These are phyloP conservation scores for Endothia cerciana DNA, from an alignment of 2,329 filamentous ascomycete genomes.

Conservation along the genomic window DNA sequence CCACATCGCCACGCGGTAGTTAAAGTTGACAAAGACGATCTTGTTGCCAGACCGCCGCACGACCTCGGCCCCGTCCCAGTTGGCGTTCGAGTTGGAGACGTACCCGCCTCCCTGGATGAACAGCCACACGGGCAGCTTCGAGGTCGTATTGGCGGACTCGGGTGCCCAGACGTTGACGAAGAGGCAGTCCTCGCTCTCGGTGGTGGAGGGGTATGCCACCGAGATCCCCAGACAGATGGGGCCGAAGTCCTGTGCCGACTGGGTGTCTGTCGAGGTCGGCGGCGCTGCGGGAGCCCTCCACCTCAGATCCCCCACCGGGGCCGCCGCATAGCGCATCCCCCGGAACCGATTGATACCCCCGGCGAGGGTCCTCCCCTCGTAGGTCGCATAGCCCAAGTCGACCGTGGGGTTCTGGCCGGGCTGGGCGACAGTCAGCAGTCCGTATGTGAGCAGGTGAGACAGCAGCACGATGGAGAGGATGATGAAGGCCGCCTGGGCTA, in stretches of 20 bases:
- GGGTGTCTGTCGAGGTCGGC: constrained; percentile 36
- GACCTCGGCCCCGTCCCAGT: constrained; percentile 55
- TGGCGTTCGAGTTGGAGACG: constrained; percentile 50
- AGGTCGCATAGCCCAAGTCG: constrained; percentile 29
- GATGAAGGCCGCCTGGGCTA: not conserved
- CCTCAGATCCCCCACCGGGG: constrained; percentile 54
- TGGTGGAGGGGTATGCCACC: constrained; percentile 36
- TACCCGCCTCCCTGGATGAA: constrained; percentile 57
- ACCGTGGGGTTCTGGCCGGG: constrained; percentile 23
- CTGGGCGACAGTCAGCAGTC: constrained; percentile 19
- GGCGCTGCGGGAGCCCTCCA: constrained; percentile 55
- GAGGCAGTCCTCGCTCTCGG: constrained; percentile 45
- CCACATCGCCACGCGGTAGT: constrained; percentile 65
- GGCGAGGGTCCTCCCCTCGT: constrained; percentile 22
- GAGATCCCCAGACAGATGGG: constrained; percentile 49
- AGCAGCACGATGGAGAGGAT: not conserved
- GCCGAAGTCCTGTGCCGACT: constrained; percentile 47
- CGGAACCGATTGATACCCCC: constrained; percentile 48
- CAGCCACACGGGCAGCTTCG: constrained; percentile 57
- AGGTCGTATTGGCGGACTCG: constrained; percentile 41
- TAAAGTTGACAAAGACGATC: constrained; percentile 63
- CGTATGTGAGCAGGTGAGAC: not conserved
- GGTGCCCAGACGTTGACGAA: constrained; percentile 51
- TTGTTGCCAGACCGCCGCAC: constrained; percentile 48
- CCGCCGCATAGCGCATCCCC: constrained; percentile 55